phyloP scores from a whole-genome alignment of 768 basidiomycete genomes.

The Suillus subalutaceus region DNA sequence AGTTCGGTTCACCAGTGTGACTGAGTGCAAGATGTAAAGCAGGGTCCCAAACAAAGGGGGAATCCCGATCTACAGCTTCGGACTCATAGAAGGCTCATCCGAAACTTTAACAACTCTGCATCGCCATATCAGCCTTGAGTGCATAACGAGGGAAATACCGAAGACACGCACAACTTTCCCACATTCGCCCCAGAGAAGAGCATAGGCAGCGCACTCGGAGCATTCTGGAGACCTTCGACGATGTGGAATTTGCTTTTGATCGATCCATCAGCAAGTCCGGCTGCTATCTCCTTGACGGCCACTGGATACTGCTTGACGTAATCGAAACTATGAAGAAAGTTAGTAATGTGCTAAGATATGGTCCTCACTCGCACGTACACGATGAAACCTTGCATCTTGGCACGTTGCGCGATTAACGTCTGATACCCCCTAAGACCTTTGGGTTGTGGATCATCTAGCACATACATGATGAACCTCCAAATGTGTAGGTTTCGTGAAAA shows the following conservation, averaged over 20 bases:
- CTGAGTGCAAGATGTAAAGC: not conserved
- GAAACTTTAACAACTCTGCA: constrained; percentile 61
- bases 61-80: not conserved
- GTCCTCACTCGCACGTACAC: constrained; percentile 48
- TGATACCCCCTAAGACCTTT: constrained; percentile 69
- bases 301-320: constrained; percentile 62
- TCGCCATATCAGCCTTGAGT: constrained; percentile 12
- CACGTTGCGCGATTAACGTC: constrained; percentile 75
- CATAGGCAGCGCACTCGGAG: constrained; percentile 68
- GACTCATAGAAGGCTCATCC: constrained; percentile 34
- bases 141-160: not conserved
- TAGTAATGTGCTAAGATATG: not conserved
- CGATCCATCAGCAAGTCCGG: constrained; percentile 65
- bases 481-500: not conserved
- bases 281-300: constrained; percentile 59
- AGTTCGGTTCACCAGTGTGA: not conserved
- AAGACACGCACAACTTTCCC: constrained; percentile 62
- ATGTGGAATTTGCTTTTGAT: constrained; percentile 82
- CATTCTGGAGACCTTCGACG: constrained; percentile 73
- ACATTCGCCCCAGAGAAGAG: constrained; percentile 78
- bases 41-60: not conserved
- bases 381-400: constrained; percentile 83
- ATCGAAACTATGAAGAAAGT: constrained; percentile 57
- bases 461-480: not conserved
- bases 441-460: constrained; percentile 57